Conservation (phyloP, 2,329 filamentous ascomycete species). For the Penicillium hesseltinei region DNA sequence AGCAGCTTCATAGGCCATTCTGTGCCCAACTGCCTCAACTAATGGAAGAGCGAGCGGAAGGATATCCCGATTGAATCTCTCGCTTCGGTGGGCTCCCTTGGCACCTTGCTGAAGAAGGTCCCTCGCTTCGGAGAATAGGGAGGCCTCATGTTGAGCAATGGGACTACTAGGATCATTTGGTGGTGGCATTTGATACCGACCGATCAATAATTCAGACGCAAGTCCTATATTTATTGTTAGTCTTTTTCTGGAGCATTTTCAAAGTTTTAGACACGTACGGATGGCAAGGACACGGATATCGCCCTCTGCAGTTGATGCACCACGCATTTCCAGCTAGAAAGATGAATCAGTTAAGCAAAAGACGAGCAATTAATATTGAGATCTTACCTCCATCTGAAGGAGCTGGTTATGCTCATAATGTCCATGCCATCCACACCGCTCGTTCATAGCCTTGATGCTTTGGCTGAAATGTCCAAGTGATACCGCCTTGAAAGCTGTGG, state of each 20-base stretch:
- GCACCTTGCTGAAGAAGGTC: background rate
- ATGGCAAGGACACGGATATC: constrained; percentile 20
- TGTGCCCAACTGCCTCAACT: background rate
- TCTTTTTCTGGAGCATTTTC: background rate
- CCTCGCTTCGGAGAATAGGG: background rate
- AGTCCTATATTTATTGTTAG: constrained; percentile 18
- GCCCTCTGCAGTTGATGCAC: constrained; percentile 17
- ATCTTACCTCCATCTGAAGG: constrained; percentile 9
- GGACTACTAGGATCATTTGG: constrained; percentile 9
- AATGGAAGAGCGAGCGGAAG: background rate
- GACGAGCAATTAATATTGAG: background rate
- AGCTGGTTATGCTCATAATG: constrained; percentile 10
- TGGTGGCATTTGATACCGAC: constrained; percentile 23
- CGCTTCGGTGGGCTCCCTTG: background rate
- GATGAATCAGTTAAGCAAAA: background rate
- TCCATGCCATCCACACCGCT: constrained; percentile 14
- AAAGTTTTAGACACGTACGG: constrained; percentile 11
- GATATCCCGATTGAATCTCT: background rate
- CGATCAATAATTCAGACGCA: constrained; percentile 26
- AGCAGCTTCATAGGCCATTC: background rate
- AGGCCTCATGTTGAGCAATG: constrained; percentile 13
- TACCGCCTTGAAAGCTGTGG: constrained; percentile 12
- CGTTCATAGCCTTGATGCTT: constrained; percentile 12
- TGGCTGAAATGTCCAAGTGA: constrained; percentile 7
- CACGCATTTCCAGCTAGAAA: constrained; percentile 6